Evolutionary conservation across 2,329 filamentous ascomycete species (phyloP), one percentile per base, ranked within the genome.

Genomic region (Coniochaeta sp.): DNA sequence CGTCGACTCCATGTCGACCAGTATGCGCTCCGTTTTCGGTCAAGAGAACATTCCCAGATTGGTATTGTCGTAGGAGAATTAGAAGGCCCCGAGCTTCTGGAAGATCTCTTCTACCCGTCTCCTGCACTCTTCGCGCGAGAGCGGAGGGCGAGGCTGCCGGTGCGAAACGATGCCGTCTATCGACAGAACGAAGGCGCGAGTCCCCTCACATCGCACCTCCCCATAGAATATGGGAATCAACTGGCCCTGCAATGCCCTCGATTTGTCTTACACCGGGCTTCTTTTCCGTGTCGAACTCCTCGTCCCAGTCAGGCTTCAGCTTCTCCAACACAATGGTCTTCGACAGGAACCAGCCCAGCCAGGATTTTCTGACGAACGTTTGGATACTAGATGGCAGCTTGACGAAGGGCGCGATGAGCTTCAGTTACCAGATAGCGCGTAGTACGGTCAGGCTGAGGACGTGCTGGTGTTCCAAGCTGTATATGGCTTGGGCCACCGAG

Each of bases 201-300:
- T 62, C 19, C 62, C 64, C 10, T 59, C 59, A 38, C 65, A 65
- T 6, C 63, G 55, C 10, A 62, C 57, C 28, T 61, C 58, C 24
- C 66, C 68, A 26, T 65, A 68, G 12, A 60, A 62, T 19, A 24
- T 61, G 14, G 68, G 68, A 5, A 70, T 65, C 10, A 66, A 58
- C 42, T 59, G 52, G 34, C 68, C 67, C 44, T 69, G 68, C 7
- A 70, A 32, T 17, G 57, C 59, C 19, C 61, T 55, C 5, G 67
- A 58, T 30, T 59, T 63, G 8, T 64, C 50, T 54, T 69, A 70
- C 5, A 62, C 59, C n/a, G n/a, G n/a, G n/a, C 16, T 63, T 60
- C 30, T 61, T 55, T 60, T 70, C 66, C 17, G 60, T 60, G 28
- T 66, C 62, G 44, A 69, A 70, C 40, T 69, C 67, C n/a, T 65